Evolutionary conservation across 495 filamentous ascomycete species (phyloP).

Genomic region (Tuber microsphaerosporum): DNA sequence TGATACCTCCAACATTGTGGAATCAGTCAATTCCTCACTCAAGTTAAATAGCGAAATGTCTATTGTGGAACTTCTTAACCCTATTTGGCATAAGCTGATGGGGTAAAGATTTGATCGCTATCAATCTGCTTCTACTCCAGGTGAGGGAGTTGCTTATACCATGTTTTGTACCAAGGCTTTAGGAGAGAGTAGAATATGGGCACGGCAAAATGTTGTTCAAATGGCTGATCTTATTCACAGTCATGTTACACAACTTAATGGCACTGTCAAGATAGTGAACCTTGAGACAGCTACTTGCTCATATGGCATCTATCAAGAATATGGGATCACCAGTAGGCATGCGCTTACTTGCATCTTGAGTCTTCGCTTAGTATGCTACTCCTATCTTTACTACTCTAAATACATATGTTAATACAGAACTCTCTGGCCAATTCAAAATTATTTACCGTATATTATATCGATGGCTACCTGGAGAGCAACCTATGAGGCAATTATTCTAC

Average conservation of each 20-base stretch:
- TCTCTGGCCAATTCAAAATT: neutral
- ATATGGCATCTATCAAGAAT: neutral
- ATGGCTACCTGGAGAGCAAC: neutral
- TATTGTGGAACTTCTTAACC: conserved; percentile 7
- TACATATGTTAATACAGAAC: neutral
- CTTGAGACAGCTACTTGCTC: conserved; percentile 3
- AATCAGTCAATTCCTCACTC: no score
- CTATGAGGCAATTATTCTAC: neutral
- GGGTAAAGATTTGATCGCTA: no score
- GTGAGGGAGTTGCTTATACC: no score
- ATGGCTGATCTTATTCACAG: no score
- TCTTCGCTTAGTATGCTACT: no score
- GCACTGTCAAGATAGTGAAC: conserved; percentile 1
- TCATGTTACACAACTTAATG: neutral
- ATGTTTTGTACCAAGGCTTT: no score
- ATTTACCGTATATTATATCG: neutral
- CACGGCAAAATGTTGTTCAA: no score
- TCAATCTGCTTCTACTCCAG: no score
- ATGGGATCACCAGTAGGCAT: conserved; percentile 5
- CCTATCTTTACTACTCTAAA: no score
- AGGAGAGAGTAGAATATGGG: no score
- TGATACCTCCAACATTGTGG: no score
- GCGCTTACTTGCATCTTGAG: neutral
- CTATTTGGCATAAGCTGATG: neutral
- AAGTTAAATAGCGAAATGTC: neutral